Conservation (phyloP, 208 protist genomes). For the Leishmania amazonensis region DNA sequence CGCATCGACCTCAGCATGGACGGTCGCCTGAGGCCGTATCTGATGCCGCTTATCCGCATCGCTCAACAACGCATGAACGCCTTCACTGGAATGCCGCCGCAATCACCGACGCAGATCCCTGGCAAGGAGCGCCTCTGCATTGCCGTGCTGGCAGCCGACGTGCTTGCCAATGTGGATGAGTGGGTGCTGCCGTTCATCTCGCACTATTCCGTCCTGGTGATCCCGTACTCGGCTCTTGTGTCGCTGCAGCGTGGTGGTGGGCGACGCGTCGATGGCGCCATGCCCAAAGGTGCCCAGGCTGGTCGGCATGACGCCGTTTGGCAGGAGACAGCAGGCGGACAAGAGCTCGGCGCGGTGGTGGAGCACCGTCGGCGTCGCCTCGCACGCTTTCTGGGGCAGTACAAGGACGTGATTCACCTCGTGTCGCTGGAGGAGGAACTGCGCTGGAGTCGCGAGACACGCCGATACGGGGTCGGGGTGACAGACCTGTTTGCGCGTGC, state of each 20-base stretch:
- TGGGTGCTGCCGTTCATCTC: constrained; percentile 75
- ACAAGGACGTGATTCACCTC: constrained; percentile 71
- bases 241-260: constrained; percentile 57
- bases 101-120: constrained; percentile 66
- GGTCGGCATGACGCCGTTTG: constrained; percentile 44
- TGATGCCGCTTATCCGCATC: constrained; percentile 68
- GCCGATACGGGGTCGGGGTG: constrained; percentile 71
- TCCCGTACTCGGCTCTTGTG: constrained; percentile 71
- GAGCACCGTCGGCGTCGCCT: constrained; percentile 57
- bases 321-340: constrained; percentile 34
- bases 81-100: constrained; percentile 69
- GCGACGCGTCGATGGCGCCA: constrained; percentile 42
- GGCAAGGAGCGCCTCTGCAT: constrained; percentile 35
- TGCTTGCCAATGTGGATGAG: constrained; percentile 75
- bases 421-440: constrained; percentile 83
- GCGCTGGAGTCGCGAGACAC: constrained; percentile 60
- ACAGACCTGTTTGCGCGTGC: constrained; percentile 56
- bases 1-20: constrained; percentile 59
- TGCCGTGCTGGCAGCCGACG: constrained; percentile 79
- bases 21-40: constrained; percentile 54
- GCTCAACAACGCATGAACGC: constrained; percentile 81
- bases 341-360: constrained; percentile 47
- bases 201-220: constrained; percentile 80
- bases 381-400: constrained; percentile 56
- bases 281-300: constrained; percentile 35